Evolutionary conservation across 768 basidiomycete genomes (phyloP), one percentile per base, ranked within the genome.

Genomic region (Leccinum subgranulosum): DNA sequence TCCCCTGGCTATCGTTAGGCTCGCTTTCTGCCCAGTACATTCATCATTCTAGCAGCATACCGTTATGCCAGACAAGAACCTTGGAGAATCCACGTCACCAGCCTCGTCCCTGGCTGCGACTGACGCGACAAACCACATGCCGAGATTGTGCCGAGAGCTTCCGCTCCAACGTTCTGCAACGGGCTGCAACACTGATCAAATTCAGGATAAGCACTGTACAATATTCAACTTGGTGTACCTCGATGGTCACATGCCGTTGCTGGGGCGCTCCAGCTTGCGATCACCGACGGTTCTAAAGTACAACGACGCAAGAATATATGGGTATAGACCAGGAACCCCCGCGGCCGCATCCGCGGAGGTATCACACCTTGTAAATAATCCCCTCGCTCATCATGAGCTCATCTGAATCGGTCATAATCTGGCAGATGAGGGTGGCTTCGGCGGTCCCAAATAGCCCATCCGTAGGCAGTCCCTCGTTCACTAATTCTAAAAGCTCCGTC

Each of bases 341-440:
- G 47, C 34, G n/a, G 43, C 9, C 17, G 53, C 53, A 12, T 33
- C 56, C 49, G 43, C 51, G 47, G 50, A 21, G 46, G 48, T 55
- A 55, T 74, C 76, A 92, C 56, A 93, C 84, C 72, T 86, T 92
- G 77, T 95, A 95, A 53, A 95, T 82, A 56, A 92, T 85, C 31
- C 87, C 90, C 31, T 90, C 92, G 61, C 87, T 88, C 65, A 93
- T 79, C 90, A 97, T 92, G 60, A 98, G 77, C 72, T 95, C 89
- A 54, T 75, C 73, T 15, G 66, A 63, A 65, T 87, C 86, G 27
- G 82, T 80, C 95, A 98, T 97, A 34, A 77, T 72, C 61, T 84
- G 78, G 57, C 88, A 86, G 23, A 86, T 84, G 54, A 79, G 77
- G 6, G 83, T 84, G 1, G 90, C 96, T 72, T 98, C 96, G 12